A percentile compares a stretch with the other conserved stretches of the same genome.
These are phyloP conservation scores for Rhododendron simsii DNA, from an alignment of 148 eudicot genomes.

Conservation along the genomic window DNA sequence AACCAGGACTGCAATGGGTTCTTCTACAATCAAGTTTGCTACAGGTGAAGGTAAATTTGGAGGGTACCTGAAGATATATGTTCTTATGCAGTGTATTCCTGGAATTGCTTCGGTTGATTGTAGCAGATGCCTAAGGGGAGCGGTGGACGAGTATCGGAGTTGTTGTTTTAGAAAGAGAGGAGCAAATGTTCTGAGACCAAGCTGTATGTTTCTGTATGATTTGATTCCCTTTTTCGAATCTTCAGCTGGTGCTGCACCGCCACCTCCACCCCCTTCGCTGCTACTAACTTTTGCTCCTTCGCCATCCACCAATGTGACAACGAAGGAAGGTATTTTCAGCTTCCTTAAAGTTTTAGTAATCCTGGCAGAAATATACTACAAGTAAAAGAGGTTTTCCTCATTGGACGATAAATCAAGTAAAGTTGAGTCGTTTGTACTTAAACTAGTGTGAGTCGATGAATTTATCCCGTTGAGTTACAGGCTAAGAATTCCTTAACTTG, in stretches of 20 bases:
- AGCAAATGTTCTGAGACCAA: neutral
- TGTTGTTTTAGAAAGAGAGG: neutral
- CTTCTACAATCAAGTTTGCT: neutral
- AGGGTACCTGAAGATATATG: slow-evolving; percentile 2
- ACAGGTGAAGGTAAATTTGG: neutral
- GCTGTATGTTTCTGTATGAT: slow-evolving; percentile 1
- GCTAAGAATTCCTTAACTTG: too few species aligned
- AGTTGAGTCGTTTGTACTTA: neutral
- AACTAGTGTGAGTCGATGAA: too few species aligned
- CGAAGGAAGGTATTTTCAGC: neutral
- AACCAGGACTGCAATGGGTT: neutral
- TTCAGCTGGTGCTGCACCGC: neutral
- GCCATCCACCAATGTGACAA: neutral
- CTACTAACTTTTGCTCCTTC: neutral
- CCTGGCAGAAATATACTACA: neutral
- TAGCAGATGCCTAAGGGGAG: slow-evolving; percentile 5
- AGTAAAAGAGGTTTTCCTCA: too few species aligned
- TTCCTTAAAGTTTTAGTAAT: neutral
- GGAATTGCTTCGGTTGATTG: slow-evolving; percentile 17
- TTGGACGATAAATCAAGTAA: neutral
- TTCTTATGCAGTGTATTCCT: slow-evolving; percentile 27
- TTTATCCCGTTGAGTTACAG: too few species aligned
- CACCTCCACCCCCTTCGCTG: neutral
- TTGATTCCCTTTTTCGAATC: neutral
- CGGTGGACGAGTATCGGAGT: neutral